Evolutionary conservation across 768 basidiomycete species (phyloP).

Genomic region (Termitomyces bulborhizus): DNA sequence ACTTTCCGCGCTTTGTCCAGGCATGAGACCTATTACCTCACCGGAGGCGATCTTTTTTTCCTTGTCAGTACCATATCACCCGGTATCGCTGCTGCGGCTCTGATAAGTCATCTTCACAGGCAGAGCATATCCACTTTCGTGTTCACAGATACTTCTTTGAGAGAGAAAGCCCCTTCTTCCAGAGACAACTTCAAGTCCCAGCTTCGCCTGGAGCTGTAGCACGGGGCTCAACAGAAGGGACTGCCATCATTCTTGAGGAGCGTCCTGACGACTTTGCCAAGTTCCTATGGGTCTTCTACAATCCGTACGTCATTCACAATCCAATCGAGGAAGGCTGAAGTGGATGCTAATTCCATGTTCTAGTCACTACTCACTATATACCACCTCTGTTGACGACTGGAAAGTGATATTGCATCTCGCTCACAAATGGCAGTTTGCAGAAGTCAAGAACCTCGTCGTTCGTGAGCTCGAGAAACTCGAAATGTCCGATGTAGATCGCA

Average conservation of each 20-base stretch:
- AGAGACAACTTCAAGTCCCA: slow-evolving; percentile 24
- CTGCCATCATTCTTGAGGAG: slow-evolving; percentile 38
- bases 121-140: slow-evolving; percentile 45
- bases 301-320: slow-evolving; percentile 29
- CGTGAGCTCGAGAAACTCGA: slow-evolving; percentile 48
- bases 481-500: slow-evolving; percentile 43
- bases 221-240: slow-evolving; percentile 29
- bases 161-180: slow-evolving; percentile 42
- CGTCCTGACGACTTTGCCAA: slow-evolving; percentile 32
- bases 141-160: slow-evolving; percentile 53
- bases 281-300: slow-evolving; percentile 54
- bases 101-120: slow-evolving; percentile 33
- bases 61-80: slow-evolving; percentile 32
- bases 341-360: neutral
- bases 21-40: slow-evolving; percentile 39
- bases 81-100: slow-evolving; percentile 21
- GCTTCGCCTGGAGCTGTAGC: slow-evolving; percentile 25
- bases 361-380: slow-evolving; percentile 54
- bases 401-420: slow-evolving; percentile 52
- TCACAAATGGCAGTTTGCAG: slow-evolving; percentile 46
- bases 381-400: slow-evolving; percentile 48
- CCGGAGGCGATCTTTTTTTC: slow-evolving; percentile 46
- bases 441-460: slow-evolving; percentile 52
- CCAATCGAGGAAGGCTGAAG: neutral
- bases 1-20: slow-evolving; percentile 20